Percentiles rank a stretch among this genome's conserved stretches.
Conservation (phyloP, 2,329 filamentous ascomycete species). For the Podosphaera aphanis region DNA sequence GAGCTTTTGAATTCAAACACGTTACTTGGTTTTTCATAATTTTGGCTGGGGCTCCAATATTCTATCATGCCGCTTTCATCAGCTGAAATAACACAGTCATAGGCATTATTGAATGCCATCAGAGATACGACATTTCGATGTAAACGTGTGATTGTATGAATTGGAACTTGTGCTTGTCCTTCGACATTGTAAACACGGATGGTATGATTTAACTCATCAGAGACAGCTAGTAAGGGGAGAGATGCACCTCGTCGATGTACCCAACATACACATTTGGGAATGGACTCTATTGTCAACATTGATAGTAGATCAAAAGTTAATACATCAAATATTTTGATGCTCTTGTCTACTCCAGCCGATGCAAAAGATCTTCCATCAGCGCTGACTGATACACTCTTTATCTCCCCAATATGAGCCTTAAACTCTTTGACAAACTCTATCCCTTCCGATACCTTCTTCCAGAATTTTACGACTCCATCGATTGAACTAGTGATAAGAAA, state of each 20-base stretch:
- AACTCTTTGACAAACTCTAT: constrained; percentile 99
- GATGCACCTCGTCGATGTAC: constrained; percentile 75
- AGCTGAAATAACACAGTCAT: constrained; percentile 73
- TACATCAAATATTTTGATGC: constrained; percentile 59
- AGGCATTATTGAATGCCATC: constrained; percentile 74
- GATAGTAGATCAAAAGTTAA: constrained; percentile 73
- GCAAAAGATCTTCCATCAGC: constrained; percentile 84
- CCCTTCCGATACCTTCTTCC: constrained; percentile 80
- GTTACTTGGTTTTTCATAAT: constrained; percentile 72
- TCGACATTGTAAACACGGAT: constrained; percentile 77
- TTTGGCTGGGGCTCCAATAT: constrained; percentile 69
- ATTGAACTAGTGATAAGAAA: constrained; percentile 86
- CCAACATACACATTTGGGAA: constrained; percentile 70
- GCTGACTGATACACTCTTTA: constrained; percentile 64
- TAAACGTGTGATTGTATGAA: constrained; percentile 58
- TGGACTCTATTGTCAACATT: constrained; percentile 55
- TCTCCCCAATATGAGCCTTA: constrained; percentile 67
- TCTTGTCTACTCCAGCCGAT: constrained; percentile 57
- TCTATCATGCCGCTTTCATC: constrained; percentile 88
- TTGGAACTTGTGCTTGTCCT: constrained; percentile 50
- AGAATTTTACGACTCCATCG: constrained; percentile 97
- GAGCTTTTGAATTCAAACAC: constrained; percentile 87
- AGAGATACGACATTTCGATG: constrained; percentile 61
- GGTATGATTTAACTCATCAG: constrained; percentile 44
- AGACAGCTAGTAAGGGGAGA: constrained; percentile 63